A percentile compares a stretch with the other conserved stretches of the same genome.
phyloP scores from a whole-genome alignment of 2,329 filamentous ascomycete species.

The Teratosphaeria pseudoeucalypti region DNA sequence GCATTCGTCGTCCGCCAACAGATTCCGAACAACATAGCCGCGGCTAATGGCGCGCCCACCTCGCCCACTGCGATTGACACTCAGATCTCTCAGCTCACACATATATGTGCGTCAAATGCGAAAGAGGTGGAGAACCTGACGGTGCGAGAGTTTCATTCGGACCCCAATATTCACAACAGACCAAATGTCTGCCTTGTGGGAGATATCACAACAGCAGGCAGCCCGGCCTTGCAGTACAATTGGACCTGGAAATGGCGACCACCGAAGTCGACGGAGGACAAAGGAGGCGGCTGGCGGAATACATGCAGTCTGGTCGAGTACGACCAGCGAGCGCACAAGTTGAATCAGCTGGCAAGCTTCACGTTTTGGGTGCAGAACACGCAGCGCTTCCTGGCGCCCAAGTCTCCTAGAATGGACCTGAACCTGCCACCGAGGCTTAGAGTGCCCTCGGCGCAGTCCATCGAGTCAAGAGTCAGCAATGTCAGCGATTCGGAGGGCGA shows the following conservation, averaged over 20 bases:
- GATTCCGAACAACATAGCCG: slow-evolving; percentile 26
- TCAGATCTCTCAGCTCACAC: slow-evolving; percentile 78
- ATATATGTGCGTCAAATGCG: slow-evolving; percentile 74
- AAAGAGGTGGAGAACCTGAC: slow-evolving; percentile 89
- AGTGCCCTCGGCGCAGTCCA: slow-evolving; percentile 76
- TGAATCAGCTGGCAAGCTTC: slow-evolving; percentile 84
- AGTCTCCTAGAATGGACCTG: slow-evolving; percentile 50
- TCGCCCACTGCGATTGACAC: slow-evolving; percentile 53
- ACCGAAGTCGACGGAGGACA: slow-evolving; percentile 70
- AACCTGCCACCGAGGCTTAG: slow-evolving; percentile 53
- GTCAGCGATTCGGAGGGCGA: slow-evolving; percentile 54
- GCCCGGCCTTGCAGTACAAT: slow-evolving; percentile 72
- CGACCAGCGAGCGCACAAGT: slow-evolving; percentile 78
- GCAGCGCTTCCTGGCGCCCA: slow-evolving; percentile 33
- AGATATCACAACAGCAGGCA: slow-evolving; percentile 77
- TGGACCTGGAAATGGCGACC: slow-evolving; percentile 98
- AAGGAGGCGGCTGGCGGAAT: slow-evolving; percentile 87
- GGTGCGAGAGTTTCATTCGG: slow-evolving; percentile 89
- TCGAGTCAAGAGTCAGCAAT: slow-evolving; percentile 68
- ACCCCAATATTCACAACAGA: slow-evolving; percentile 96
- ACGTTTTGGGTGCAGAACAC: slow-evolving; percentile 81
- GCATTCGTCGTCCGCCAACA: slow-evolving; percentile 64
- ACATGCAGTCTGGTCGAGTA: slow-evolving; percentile 97
- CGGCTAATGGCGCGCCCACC: slow-evolving; percentile 19
- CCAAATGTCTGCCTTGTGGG: slow-evolving; percentile 92